Conservation (phyloP, 768 basidiomycete species). For the Leccinum boreale region DNA sequence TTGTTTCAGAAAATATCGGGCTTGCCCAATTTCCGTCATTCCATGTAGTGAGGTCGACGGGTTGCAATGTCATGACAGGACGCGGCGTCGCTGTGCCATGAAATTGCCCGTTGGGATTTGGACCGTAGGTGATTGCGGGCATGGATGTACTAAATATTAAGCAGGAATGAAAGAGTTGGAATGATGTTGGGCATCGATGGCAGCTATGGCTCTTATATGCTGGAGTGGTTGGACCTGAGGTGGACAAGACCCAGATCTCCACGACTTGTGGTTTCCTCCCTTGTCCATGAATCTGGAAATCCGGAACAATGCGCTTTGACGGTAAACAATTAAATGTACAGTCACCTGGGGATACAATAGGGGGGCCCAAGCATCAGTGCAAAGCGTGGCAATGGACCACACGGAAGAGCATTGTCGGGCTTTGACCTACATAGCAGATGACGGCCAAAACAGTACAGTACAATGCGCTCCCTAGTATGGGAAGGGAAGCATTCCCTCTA, state of each 20-base stretch:
- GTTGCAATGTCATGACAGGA: slow-evolving; percentile 3
- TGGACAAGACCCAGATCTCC: slow-evolving; percentile 11
- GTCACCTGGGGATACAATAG: slow-evolving; percentile 6
- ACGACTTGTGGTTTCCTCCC: slow-evolving; percentile 14
- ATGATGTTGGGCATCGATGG: neutral
- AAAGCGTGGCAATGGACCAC: neutral
- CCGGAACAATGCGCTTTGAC: slow-evolving; percentile 6
- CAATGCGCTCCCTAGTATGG: slow-evolving; percentile 14
- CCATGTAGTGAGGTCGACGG: slow-evolving; percentile 27
- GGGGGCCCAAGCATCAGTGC: neutral
- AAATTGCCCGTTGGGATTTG: neutral
- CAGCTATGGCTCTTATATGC: slow-evolving; percentile 5
- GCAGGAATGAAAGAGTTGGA: neutral
- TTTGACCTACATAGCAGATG: neutral
- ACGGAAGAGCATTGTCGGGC: neutral
- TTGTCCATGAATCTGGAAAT: slow-evolving; percentile 9
- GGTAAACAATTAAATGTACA: slow-evolving; percentile 8
- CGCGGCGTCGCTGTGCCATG: neutral
- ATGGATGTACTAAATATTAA: neutral
- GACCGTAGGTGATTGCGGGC: neutral
- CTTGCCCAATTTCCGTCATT: slow-evolving; percentile 22
- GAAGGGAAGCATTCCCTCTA: slow-evolving; percentile 14
- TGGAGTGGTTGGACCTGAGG: neutral
- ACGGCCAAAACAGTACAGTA: neutral
- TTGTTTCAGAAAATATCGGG: slow-evolving; percentile 20